Base-by-base conservation (phyloP, 805 yeast genomes). In the Teunomyces gatunensis region DNA sequence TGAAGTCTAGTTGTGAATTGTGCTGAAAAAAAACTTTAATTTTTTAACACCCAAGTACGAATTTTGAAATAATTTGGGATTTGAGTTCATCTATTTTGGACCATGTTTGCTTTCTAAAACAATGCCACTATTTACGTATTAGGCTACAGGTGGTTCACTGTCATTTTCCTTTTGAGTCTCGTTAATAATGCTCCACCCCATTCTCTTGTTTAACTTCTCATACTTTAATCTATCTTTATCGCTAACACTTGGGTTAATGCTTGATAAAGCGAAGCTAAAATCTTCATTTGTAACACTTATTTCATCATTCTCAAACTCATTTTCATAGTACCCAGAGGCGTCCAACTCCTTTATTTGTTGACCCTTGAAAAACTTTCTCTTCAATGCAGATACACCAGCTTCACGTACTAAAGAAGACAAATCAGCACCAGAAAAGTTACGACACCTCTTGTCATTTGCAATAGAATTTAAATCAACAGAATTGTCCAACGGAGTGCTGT, bases 391-490 rank as follows among this genome's bases (percentile, higher is more conserved):
- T 5, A 90, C 94, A 55, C 96, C 90, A n/a, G 98, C 96, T 61
- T 94, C 98, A 58, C 97, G 78, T 1, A 88, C 92, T 48, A 94
- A 69, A 2, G 97, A 89, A 1, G 96, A 89, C 47, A 94, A 75
- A 74, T 94, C 99, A 0, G 99, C 99, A 62, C 99, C 99, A 3
- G 96, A 87, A 63, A 89, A 94, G 68, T 89, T 92, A 51, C 88
- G 76, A 68, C 96, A 87, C 56, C 91, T 78, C 51, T 80, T 85
- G 65, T 89, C 95, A 33, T 77, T 74, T 0, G 96, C 90, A 45
- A 92, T 73, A 0, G 64, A 53, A 2, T 60, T 59, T 32, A 92
- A 71, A 53, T 89, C 81, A 18, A 94, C 91, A 20, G 75, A 73
- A 0, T 64, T 44, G 17, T 77, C 79, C 15, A 92, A 54, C 4